Conservation (phyloP, 805 yeast genomes). For the Jamesozyma lodderae region DNA sequence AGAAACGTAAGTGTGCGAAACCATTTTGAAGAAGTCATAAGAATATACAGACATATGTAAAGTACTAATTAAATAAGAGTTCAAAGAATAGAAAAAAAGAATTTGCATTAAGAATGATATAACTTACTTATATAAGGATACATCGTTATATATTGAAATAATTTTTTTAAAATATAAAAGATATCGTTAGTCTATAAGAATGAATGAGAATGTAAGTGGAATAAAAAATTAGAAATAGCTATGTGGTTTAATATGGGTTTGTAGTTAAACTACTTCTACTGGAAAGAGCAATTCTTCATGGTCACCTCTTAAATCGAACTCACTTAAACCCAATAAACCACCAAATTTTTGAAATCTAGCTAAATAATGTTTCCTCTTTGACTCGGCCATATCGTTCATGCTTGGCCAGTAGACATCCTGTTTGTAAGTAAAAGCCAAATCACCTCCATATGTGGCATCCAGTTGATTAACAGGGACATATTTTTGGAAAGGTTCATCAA, state of each 20-base stretch:
- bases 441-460: conserved; percentile 79
- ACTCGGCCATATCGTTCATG: conserved; percentile 50
- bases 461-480: conserved; percentile 77
- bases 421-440: conserved; percentile 70
- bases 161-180: too few relatives aligned
- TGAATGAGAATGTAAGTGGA: too few relatives aligned
- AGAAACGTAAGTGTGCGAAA: conserved; percentile 84
- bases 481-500: conserved; percentile 76
- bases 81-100: too few relatives aligned
- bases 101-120: too few relatives aligned
- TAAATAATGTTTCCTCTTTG: conserved; percentile 54
- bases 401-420: conserved; percentile 76
- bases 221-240: too few relatives aligned
- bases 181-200: too few relatives aligned
- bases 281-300: conserved; percentile 25
- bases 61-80: too few relatives aligned
- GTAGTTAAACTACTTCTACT: conserved; percentile 7
- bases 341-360: conserved; percentile 68
- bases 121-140: too few relatives aligned
- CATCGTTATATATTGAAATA: too few relatives aligned
- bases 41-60: background rate
- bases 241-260: too few relatives aligned
- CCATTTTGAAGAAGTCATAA: conserved; percentile 49
- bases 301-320: conserved; percentile 59
- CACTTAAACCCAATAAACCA: conserved; percentile 65